Conservation (phyloP, 768 basidiomycete species). For the Trametes gibbosa region DNA sequence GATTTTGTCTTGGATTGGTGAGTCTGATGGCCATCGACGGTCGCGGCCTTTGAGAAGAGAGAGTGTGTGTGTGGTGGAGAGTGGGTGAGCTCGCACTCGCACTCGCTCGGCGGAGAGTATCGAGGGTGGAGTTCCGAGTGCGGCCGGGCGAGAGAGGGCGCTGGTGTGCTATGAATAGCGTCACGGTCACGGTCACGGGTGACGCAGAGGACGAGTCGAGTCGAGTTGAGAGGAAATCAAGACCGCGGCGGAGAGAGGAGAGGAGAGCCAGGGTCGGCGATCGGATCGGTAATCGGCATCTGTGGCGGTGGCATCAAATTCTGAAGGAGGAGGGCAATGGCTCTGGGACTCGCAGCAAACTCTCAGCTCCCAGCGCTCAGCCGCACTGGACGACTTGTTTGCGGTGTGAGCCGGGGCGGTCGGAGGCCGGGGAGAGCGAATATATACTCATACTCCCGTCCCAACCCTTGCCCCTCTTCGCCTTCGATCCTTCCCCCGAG, state of each 20-base stretch:
- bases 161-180: too few species aligned
- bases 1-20: neutral
- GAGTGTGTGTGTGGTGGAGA: neutral
- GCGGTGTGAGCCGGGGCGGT: neutral
- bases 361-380: too few species aligned
- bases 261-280: neutral
- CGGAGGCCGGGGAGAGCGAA: neutral
- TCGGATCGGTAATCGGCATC: neutral
- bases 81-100: neutral
- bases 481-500: neutral
- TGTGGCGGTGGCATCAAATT: neutral
- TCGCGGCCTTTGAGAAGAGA: neutral
- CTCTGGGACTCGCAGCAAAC: too few species aligned
- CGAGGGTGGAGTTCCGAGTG: too few species aligned
- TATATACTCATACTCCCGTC: neutral
- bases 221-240: neutral
- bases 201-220: neutral
- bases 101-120: too few species aligned
- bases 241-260: neutral
- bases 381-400: too few species aligned
- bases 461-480: neutral
- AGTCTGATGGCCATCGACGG: neutral
- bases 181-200: too few species aligned
- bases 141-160: too few species aligned
- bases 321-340: too few species aligned